Evolutionary conservation across 1,284 basidiomycete species (phyloP).

Genomic region (Singerocomus inundabilis): DNA sequence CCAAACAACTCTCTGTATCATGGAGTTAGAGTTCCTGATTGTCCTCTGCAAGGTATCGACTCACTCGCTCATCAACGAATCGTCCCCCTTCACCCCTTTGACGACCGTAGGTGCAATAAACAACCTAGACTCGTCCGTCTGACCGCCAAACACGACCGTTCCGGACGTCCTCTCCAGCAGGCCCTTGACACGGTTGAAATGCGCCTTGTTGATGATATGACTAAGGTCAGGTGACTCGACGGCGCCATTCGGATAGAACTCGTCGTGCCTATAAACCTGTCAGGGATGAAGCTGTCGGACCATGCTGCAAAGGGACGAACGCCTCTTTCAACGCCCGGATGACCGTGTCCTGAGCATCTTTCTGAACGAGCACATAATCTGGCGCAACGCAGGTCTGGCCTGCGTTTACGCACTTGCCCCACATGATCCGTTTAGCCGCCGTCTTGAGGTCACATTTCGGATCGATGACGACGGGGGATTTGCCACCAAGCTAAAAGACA

Average conservation of each 20-base stretch:
- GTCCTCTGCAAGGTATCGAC: conserved; percentile 20
- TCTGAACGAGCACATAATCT: conserved; percentile 79
- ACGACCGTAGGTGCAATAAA: conserved; percentile 72
- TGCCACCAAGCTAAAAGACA: conserved; percentile 41
- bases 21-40: conserved; percentile 7
- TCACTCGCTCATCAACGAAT: conserved; percentile 76
- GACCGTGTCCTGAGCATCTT: conserved; percentile 61
- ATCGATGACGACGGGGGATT: conserved; percentile 83
- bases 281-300: background rate
- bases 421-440: conserved; percentile 65
- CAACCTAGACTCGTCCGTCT: conserved; percentile 54
- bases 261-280: conserved; percentile 41
- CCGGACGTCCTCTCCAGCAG: conserved; percentile 72
- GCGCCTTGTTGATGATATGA: conserved; percentile 50
- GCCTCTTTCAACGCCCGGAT: conserved; percentile 59
- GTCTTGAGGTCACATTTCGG: conserved; percentile 59
- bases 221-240: conserved; percentile 43
- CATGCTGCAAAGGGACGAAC: conserved; percentile 37
- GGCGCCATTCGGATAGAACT: conserved; percentile 54
- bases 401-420: conserved; percentile 77
- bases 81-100: conserved; percentile 57
- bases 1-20: conserved; percentile 66
- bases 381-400: conserved; percentile 77
- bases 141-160: conserved; percentile 68
- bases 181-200: conserved; percentile 61